Percentiles rank a stretch among this genome's conserved stretches.
These are phyloP conservation scores for Chrysochromulina parva DNA, from an alignment of 78 protist genomes.

Conservation along the genomic window DNA sequence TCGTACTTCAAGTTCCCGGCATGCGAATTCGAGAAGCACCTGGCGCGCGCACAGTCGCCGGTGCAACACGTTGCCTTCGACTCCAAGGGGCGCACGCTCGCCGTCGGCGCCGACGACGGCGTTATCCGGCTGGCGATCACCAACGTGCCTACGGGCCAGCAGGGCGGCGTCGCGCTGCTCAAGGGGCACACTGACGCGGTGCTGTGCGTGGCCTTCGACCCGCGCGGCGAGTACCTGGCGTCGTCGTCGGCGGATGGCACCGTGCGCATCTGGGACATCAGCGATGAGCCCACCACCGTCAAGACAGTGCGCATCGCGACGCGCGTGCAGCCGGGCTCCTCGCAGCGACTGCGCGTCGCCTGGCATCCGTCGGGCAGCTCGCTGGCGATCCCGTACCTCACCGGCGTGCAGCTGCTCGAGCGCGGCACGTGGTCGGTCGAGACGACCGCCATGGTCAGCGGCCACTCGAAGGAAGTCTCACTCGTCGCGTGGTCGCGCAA, in stretches of 20 bases:
- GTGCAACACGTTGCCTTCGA: not conserved
- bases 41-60: not conserved
- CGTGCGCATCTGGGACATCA: slow-evolving; percentile 15
- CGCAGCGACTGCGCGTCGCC: not conserved
- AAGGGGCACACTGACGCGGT: not conserved
- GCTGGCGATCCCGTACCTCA: not conserved
- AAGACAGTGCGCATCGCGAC: not conserved
- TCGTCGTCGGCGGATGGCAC: not conserved
- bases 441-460: not conserved
- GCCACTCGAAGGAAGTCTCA: not conserved
- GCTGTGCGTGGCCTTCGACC: slow-evolving; percentile 3
- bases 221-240: not conserved
- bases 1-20: not conserved
- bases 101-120: slow-evolving; percentile 11
- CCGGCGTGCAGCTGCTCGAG: not conserved
- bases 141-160: not conserved
- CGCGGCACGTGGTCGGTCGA: not conserved
- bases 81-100: not conserved
- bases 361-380: not conserved
- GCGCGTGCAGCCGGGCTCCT: not conserved
- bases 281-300: not conserved
- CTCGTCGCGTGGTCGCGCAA: not conserved
- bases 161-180: not conserved
- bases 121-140: not conserved
- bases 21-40: not conserved